These are phyloP conservation scores for Ophiocordyceps camponoti-leonardi DNA, from an alignment of 2,329 filamentous ascomycete species.

Conservation along the genomic window DNA sequence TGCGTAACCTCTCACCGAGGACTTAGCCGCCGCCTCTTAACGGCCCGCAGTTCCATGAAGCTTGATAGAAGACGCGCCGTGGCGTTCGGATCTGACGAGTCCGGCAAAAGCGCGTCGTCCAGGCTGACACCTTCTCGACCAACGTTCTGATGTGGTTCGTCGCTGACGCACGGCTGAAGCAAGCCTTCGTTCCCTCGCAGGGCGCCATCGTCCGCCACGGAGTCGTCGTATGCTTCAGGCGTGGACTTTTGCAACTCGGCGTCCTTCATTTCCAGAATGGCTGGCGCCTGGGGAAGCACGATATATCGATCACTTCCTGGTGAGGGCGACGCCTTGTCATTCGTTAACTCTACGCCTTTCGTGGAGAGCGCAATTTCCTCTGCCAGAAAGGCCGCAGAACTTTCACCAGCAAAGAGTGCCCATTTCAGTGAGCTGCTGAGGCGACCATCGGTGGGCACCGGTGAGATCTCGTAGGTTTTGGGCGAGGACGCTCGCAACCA, in stretches of 20 bases:
- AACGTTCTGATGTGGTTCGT: not conserved
- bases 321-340: not conserved
- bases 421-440: conserved; percentile 9
- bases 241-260: conserved; percentile 7
- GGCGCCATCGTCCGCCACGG: not conserved
- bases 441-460: not conserved
- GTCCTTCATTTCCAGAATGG: conserved; percentile 6
- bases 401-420: conserved; percentile 6
- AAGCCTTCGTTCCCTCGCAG: not conserved
- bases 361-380: conserved; percentile 4
- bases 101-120: conserved; percentile 3
- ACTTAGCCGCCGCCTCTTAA: conserved; percentile 8
- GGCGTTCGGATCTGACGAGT: conserved; percentile 5
- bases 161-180: not conserved
- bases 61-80: conserved; percentile 12
- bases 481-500: conserved; percentile 7
- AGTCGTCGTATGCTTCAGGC: not conserved
- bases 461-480: conserved; percentile 1
- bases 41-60: conserved; percentile 15
- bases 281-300: not conserved
- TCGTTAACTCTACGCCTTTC: conserved; percentile 2
- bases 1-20: not conserved
- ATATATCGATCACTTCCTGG: conserved; percentile 7
- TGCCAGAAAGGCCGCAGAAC: not conserved
- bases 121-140: not conserved